Evolutionary conservation across 2,329 filamentous ascomycete species (phyloP), one percentile per base, ranked within the genome.

Genomic region (Fusarium transvaalense): DNA sequence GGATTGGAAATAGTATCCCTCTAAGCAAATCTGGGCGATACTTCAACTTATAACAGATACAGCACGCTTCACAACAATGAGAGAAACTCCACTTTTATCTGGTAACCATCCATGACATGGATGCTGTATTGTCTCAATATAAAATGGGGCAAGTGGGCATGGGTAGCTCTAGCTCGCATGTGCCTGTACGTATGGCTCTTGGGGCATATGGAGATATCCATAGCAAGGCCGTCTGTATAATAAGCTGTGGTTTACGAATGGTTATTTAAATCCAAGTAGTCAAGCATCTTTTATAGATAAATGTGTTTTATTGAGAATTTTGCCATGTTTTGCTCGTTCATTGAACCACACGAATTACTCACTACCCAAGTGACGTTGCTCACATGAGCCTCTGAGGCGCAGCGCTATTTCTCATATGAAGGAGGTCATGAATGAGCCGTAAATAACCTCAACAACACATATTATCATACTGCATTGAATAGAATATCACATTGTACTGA

Each of bases 351-450:
- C 42, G 27, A 42, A 42, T 48, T 23, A 17, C 25, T n/a, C 15
- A 14, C 34, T 34, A 19, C 14, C 21, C 37, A 25, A 35, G 52
- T 66, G 64, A 68, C 64, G 42, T 69, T 48, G 61, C 50, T 56
- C 61, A 61, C 65, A 61, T 65, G 56, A 61, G 55, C 50, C 54
- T 53, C 39, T 48, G 65, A 62, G 66, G 65, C 61, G 56, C 65
- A 69, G 53, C 61, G 45, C 60, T 54, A 35, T 25, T 17, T 35
- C 31, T 48, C 45, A 17, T 48, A 34, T 23, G 19, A 48, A 21
- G 12, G 15, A 7, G 17, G 13, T 38, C 17, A 29, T 50, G 23
- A 29, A 38, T 21, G n/a, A 37, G 25, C 32, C 31, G 47, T 51
- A 39, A 51, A 39, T 51, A 39, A 19, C 34, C 32, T 51, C 47